phyloP scores from a whole-genome alignment of 805 yeast genomes.

The Candida odintsovae region DNA sequence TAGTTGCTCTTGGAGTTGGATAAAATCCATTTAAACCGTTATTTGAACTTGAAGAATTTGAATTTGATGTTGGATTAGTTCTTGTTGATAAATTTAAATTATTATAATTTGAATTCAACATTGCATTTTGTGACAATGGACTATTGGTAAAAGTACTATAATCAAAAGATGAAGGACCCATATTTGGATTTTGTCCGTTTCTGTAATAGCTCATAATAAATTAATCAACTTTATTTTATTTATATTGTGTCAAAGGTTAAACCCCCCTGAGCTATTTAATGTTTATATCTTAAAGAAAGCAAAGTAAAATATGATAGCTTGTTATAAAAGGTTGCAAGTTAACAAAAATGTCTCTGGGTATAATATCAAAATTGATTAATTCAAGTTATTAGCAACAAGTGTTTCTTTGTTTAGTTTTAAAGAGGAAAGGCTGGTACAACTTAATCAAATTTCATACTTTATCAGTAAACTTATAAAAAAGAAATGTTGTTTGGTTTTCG shows the following conservation, averaged over 20 bases:
- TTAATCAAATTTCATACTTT: neutral
- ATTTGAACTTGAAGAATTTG: neutral
- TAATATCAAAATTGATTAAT: neutral
- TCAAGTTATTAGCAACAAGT: neutral
- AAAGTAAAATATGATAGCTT: neutral
- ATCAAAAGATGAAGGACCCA: neutral
- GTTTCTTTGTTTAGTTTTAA: neutral
- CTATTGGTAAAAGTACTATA: neutral
- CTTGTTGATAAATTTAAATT: constrained; percentile 19
- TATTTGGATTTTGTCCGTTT: neutral
- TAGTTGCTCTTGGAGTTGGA: constrained; percentile 17
- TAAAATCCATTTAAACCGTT: constrained; percentile 2
- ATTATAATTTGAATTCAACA: constrained; percentile 7
- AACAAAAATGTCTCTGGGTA: neutral
- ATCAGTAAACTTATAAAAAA: neutral
- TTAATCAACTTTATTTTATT: neutral
- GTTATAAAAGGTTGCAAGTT: neutral
- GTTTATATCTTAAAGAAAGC: neutral
- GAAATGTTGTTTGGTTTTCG: neutral
- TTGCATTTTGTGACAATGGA: neutral
- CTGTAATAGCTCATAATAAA: constrained; percentile 1
- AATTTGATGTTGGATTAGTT: neutral
- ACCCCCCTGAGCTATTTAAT: neutral
- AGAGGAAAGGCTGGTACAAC: neutral
- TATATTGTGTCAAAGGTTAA: neutral